Base-by-base conservation (phyloP, 2,329 filamentous ascomycete genomes). In the Rachicladosporium sp. region DNA sequence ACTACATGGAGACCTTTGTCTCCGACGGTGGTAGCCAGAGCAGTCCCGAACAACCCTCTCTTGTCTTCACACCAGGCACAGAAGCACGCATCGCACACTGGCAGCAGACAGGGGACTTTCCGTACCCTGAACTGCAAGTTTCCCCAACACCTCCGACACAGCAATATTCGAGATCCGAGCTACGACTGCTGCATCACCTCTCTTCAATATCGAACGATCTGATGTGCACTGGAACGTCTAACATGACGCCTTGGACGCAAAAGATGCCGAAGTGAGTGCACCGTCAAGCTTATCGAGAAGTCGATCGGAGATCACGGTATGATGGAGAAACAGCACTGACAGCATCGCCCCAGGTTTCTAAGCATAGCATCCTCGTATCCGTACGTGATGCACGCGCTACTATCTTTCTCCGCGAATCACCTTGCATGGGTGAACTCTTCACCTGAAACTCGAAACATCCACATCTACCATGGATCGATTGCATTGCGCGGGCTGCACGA, bases 401-500 rank as follows among this genome's bases (percentile, higher is more conserved):
- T 96, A 39, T 86, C 87, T 4, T 83, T 96, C 54, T 93, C 91
- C n/a, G 89, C 91, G 39, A 89, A 85, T 55, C 88, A 96, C 63
- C 75, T 98, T 47, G 83, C 87, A 35, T 94, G 84, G 73, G 73
- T 93, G 52, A 91, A 86, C 38, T 79, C 84, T 54, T 93, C 87
- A 53, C 76, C 78, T 30, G 76, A 91, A 49, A 89, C 88, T 19
- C 80, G 83, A 48, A 87, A 88, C 64, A 76, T 96, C 62, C 84
- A 86, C 12, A 91, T 88, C 55, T 82, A 93, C 58, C 85, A 96
- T 60, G 82, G 84, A 41, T 85, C 84, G 19, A 74, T 83, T 48
- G 89, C 91, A 8, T 69, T 95, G 43, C 87, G 83, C 52, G 89
- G 89, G 3, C 67, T 96, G 35, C 86, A 94, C 55, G 82, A 88